Percentiles rank a stretch among this genome's conserved stretches.
phyloP scores from a whole-genome alignment of 495 filamentous ascomycete genomes.

The Echria macrotheca region DNA sequence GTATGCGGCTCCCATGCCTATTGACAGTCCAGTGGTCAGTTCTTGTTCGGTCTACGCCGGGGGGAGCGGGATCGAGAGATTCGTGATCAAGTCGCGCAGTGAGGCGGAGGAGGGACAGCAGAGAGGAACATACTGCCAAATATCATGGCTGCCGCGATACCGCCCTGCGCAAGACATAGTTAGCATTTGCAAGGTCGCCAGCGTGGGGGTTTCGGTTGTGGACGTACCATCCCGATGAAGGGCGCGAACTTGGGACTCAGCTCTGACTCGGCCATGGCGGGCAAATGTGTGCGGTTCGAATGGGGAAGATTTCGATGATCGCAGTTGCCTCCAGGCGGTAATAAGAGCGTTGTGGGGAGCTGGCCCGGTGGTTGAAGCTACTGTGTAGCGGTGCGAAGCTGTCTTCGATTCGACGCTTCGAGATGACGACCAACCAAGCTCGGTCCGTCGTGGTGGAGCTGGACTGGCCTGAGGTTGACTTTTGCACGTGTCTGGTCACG shows the following conservation, averaged over 20 bases:
- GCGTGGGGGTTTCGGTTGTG: not conserved
- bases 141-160: slow-evolving; percentile 90
- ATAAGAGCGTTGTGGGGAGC: too few relatives aligned
- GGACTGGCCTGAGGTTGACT: too few relatives aligned
- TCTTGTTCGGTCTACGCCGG: too few relatives aligned
- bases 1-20: slow-evolving; percentile 90
- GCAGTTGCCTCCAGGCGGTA: too few relatives aligned
- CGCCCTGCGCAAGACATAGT: slow-evolving; percentile 51
- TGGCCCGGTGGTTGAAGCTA: too few relatives aligned
- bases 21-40: slow-evolving; percentile 22
- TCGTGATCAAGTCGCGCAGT: not conserved
- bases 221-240: slow-evolving; percentile 86
- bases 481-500: too few relatives aligned
- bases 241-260: slow-evolving; percentile 85
- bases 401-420: too few relatives aligned
- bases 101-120: slow-evolving; percentile 4
- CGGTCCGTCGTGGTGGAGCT: too few relatives aligned
- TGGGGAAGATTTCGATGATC: not conserved
- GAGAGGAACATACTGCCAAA: slow-evolving; percentile 70
- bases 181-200: slow-evolving; percentile 25
- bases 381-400: too few relatives aligned
- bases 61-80: not conserved
- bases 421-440: too few relatives aligned
- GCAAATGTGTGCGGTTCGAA: not conserved
- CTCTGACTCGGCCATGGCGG: slow-evolving; percentile 62